Evolutionary conservation across 78 protist genomes (phyloP).

Genomic region (Tieghemostelium lacteum): DNA sequence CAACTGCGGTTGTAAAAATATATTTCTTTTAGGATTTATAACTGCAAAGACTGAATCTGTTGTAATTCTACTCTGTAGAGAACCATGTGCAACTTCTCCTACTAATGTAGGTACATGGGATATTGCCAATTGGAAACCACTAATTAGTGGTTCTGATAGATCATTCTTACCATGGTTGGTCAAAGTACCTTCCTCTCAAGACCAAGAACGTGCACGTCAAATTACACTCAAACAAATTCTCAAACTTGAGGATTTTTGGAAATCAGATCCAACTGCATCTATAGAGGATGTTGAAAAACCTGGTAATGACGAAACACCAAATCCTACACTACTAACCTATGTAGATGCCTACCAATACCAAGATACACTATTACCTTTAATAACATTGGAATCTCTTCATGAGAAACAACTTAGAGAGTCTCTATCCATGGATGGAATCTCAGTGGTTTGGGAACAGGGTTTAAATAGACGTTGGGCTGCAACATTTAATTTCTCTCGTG

Average conservation of each 20-base stretch:
- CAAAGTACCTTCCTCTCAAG: slow-evolving; percentile 89
- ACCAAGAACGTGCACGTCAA: slow-evolving; percentile 87
- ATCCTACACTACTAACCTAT: slow-evolving; percentile 80
- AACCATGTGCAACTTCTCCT: slow-evolving; percentile 81
- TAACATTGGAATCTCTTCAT: slow-evolving; percentile 95
- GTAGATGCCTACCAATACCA: slow-evolving; percentile 96
- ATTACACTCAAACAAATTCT: slow-evolving; percentile 85
- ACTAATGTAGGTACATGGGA: slow-evolving; percentile 93
- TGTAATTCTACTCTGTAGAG: slow-evolving; percentile 98
- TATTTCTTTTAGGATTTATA: slow-evolving; percentile 97
- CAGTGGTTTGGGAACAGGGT: slow-evolving; percentile 94
- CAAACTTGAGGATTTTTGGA: slow-evolving; percentile 97
- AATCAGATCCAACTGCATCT: slow-evolving; percentile 76
- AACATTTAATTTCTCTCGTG: slow-evolving; percentile 83
- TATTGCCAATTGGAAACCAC: slow-evolving; percentile 95
- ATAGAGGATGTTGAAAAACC: slow-evolving; percentile 81
- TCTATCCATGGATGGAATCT: slow-evolving; percentile 77
- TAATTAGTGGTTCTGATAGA: slow-evolving; percentile 89
- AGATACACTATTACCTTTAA: slow-evolving; percentile 92
- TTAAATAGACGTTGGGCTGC: slow-evolving; percentile 89
- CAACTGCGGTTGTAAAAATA: slow-evolving; percentile 96
- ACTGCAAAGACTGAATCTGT: slow-evolving; percentile 96
- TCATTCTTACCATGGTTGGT: slow-evolving; percentile 95
- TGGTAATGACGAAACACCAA: slow-evolving; percentile 40
- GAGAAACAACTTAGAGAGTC: slow-evolving; percentile 90